Evolutionary conservation across 2,329 filamentous ascomycete genomes (phyloP).

Genomic region (Dendryphion nanum): DNA sequence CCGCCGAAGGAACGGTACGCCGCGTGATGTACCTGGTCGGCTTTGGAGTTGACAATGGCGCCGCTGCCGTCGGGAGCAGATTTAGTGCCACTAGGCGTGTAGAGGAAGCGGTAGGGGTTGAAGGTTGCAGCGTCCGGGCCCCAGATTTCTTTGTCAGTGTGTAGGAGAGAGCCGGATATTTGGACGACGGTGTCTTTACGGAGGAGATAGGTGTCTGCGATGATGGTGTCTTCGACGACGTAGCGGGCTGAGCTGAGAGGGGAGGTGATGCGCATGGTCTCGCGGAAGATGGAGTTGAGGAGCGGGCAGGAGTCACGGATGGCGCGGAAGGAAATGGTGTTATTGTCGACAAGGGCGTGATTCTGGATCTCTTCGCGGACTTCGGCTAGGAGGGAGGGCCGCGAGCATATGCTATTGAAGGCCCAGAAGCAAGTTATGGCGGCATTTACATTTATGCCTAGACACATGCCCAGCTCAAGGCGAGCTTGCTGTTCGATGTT

Average conservation of each 20-base stretch:
- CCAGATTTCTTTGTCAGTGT: constrained; percentile 45
- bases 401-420: constrained; percentile 44
- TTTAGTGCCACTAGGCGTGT: constrained; percentile 16
- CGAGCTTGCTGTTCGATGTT: constrained; percentile 14
- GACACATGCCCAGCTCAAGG: constrained; percentile 22
- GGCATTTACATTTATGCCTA: constrained; percentile 45
- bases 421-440: constrained; percentile 48
- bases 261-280: constrained; percentile 45
- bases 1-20: constrained; percentile 36
- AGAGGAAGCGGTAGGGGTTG: constrained; percentile 44
- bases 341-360: constrained; percentile 15
- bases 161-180: constrained; percentile 46
- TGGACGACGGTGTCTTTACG: constrained; percentile 46
- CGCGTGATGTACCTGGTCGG: constrained; percentile 21
- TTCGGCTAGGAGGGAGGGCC: constrained; percentile 38
- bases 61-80: constrained; percentile 11
- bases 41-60: constrained; percentile 10
- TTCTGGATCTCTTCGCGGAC: constrained; percentile 41
- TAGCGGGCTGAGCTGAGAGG: constrained; percentile 41
- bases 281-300: constrained; percentile 47
- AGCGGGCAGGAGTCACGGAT: constrained; percentile 44
- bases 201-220: constrained; percentile 45
- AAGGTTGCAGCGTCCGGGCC: constrained; percentile 44
- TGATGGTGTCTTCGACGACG: constrained; percentile 43
- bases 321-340: constrained; percentile 37